phyloP scores from a whole-genome alignment of 2,329 filamentous ascomycete species.

The Blumeria hordei region DNA sequence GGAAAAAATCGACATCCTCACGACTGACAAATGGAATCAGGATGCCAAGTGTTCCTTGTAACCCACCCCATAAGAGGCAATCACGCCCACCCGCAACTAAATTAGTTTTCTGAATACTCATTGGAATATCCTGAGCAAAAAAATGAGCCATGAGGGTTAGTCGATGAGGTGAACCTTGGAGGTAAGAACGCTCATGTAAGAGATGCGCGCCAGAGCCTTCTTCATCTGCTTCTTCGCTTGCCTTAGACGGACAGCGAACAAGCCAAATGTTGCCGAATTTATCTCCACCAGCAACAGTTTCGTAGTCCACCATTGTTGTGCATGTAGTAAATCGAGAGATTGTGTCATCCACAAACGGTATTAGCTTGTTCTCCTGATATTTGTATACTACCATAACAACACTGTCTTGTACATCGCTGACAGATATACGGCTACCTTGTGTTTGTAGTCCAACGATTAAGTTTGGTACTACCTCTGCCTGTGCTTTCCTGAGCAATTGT shows the following conservation, averaged over 20 bases:
- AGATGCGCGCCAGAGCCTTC: slow-evolving; percentile 76
- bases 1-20: slow-evolving; percentile 95
- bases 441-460: slow-evolving; percentile 77
- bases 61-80: slow-evolving; percentile 74
- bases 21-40: slow-evolving; percentile 77
- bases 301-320: slow-evolving; percentile 89
- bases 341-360: slow-evolving; percentile 81
- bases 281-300: slow-evolving; percentile 81
- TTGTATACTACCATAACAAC: slow-evolving; percentile 90
- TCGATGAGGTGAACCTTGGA: slow-evolving; percentile 71
- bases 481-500: slow-evolving; percentile 76
- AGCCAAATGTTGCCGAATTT: slow-evolving; percentile 97
- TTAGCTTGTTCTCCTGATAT: slow-evolving; percentile 67
- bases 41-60: slow-evolving; percentile 85
- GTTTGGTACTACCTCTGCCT: slow-evolving; percentile 53
- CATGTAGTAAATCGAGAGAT: slow-evolving; percentile 78
- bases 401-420: slow-evolving; percentile 80
- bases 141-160: slow-evolving; percentile 70
- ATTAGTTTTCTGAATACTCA: slow-evolving; percentile 67
- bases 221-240: slow-evolving; percentile 75
- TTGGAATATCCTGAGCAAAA: slow-evolving; percentile 79
- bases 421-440: slow-evolving; percentile 73
- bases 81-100: slow-evolving; percentile 82
- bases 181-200: slow-evolving; percentile 70
- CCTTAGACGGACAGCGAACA: slow-evolving; percentile 63